Evolutionary conservation across 352 stramenopile genomes (phyloP).

Genomic region (Phytopythium aichiense): DNA sequence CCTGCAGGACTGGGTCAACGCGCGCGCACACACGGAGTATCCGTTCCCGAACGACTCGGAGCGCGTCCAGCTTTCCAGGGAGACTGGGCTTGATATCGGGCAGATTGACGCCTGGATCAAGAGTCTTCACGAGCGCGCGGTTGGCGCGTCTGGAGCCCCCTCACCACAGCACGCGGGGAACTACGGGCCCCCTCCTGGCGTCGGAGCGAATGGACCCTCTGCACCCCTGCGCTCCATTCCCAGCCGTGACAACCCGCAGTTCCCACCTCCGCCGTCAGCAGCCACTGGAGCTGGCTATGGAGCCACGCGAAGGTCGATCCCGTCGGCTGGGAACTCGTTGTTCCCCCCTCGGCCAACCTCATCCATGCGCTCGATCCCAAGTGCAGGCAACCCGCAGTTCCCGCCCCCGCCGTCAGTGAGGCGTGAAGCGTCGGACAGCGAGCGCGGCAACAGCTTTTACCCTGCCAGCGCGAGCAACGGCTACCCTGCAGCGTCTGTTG

Average conservation of each 20-base stretch:
- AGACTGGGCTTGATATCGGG: conserved; percentile 70
- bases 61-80: conserved; percentile 67
- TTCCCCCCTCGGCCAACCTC: conserved; percentile 5
- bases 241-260: background rate
- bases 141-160: conserved; percentile 9
- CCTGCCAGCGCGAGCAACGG: background rate
- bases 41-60: conserved; percentile 61
- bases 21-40: conserved; percentile 57
- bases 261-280: background rate
- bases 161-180: background rate
- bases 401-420: conserved; percentile 44
- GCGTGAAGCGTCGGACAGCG: conserved; percentile 24
- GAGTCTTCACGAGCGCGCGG: conserved; percentile 66
- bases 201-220: background rate
- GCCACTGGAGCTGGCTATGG: conserved; percentile 4
- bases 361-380: conserved; percentile 48
- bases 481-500: conserved; percentile 9
- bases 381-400: conserved; percentile 54
- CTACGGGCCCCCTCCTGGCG: conserved; percentile 2
- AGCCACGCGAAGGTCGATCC: conserved; percentile 33
- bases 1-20: conserved; percentile 75
- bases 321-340: conserved; percentile 25
- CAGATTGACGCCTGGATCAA: conserved; percentile 86
- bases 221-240: background rate
- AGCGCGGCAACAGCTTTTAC: background rate